A percentile compares a stretch with the other conserved stretches of the same genome.
These are phyloP conservation scores for Plasmopara viticola DNA, from an alignment of 352 stramenopile species.

Conservation along the genomic window DNA sequence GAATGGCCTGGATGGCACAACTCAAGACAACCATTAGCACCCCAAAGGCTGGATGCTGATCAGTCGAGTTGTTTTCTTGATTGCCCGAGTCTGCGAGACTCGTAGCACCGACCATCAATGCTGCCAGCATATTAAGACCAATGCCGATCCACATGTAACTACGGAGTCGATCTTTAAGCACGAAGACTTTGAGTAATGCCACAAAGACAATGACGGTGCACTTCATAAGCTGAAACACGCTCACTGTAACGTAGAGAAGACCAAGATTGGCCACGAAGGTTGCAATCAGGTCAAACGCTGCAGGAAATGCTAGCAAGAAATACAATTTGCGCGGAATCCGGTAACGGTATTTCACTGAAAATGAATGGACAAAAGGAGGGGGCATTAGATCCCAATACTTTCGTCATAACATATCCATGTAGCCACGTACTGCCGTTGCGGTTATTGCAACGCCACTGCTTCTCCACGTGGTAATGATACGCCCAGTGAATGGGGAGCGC, in stretches of 20 bases:
- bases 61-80: conserved; percentile 49
- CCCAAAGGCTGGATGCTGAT: conserved; percentile 79
- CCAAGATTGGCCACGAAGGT: conserved; percentile 94
- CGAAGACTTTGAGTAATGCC: conserved; percentile 93
- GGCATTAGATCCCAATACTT: background rate
- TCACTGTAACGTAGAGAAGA: conserved; percentile 88
- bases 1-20: conserved; percentile 91
- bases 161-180: conserved; percentile 85
- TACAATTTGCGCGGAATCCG: conserved; percentile 90
- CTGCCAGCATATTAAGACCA: conserved; percentile 89
- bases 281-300: conserved; percentile 90
- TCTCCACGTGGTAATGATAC: conserved; percentile 76
- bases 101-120: conserved; percentile 91
- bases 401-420: background rate
- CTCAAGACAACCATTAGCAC: conserved; percentile 93
- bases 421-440: conserved; percentile 54
- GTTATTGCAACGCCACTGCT: conserved; percentile 51
- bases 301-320: conserved; percentile 89
- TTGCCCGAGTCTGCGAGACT: conserved; percentile 83
- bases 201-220: conserved; percentile 96
- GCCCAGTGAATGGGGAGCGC: conserved; percentile 89
- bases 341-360: conserved; percentile 60
- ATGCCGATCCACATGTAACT: conserved; percentile 97
- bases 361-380: background rate
- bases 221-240: conserved; percentile 87